Evolutionary conservation across 2,329 filamentous ascomycete species (phyloP), one percentile per base, ranked within the genome.

Genomic region (Pezicula rhizophila): DNA sequence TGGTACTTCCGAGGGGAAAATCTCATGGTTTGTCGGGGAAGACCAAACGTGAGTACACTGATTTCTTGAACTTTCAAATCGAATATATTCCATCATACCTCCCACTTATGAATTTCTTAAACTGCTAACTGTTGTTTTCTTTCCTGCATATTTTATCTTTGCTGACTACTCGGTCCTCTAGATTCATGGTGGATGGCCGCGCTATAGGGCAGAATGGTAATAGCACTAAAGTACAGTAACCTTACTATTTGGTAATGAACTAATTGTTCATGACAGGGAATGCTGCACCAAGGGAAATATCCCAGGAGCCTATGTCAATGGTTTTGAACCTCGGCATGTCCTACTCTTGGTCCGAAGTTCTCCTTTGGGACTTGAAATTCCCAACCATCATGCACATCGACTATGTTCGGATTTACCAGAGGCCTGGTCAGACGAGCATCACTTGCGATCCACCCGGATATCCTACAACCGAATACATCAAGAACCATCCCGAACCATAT

Each of bases 391-490:
- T 79, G 72, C 66, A 73, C 18, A 63, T 80, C 28, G 76, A 79
- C 52, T 78, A 79, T 57, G 71, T 79, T 12, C 66, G 76, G 6
- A 72, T 73, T 61, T 80, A 79, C 55, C 77, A 79, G 59, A 70
- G 71, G 50, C 63, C 68, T 46, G 75, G 71, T 2, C 53, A 73
- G 46, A 64, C 67, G 46, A 66, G 67, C 49, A 66, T 79, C 15
- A 79, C 76, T 11, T 79, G 77, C 59, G 77, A 79, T 60, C 77
- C 76, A 7, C 70, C 70, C 1, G 76, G 78, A 0, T 87, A 80
- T 61, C 76, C 78, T 45, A 87, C 84, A 0, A 87, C 83, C 0
- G 63, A 74, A 2, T 88, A 87, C 64, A 88, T 87, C 60, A 68
- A 68, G 45, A 68, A 75, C 1, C 84, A 88, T 61, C 70, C 73